phyloP scores from a whole-genome alignment of 2,329 filamentous ascomycete genomes.

The Exophiala aquamarina region DNA sequence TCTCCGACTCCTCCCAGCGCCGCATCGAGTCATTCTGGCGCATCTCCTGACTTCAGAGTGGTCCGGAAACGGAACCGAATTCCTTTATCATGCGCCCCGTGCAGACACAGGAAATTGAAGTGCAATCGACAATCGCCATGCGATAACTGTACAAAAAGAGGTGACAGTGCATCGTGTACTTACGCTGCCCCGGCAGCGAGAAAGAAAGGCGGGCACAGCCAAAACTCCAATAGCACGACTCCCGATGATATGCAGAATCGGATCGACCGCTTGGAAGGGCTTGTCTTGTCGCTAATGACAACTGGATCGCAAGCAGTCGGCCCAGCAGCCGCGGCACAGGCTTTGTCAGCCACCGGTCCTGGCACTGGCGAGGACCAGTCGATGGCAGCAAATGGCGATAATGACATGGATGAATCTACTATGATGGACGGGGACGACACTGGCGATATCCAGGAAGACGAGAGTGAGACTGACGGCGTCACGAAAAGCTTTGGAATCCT shows the following conservation, averaged over 20 bases:
- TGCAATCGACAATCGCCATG: conserved; percentile 90
- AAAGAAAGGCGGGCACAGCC: conserved; percentile 65
- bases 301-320: conserved; percentile 68
- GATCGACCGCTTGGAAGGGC: conserved; percentile 88
- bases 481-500: conserved; percentile 77
- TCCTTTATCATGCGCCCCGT: conserved; percentile 87
- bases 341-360: conserved; percentile 23
- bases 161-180: conserved; percentile 75
- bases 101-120: conserved; percentile 89
- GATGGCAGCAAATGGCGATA: conserved; percentile 35
- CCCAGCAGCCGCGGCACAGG: conserved; percentile 58
- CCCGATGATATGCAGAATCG: conserved; percentile 98
- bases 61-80: conserved; percentile 90
- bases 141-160: conserved; percentile 90
- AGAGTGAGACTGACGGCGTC: conserved; percentile 69
- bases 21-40: conserved; percentile 68
- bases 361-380: conserved; percentile 47
- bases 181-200: conserved; percentile 72
- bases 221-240: conserved; percentile 52
- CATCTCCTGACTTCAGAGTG: conserved; percentile 83
- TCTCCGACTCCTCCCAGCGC: conserved; percentile 76
- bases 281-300: conserved; percentile 93
- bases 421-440: conserved; percentile 51
- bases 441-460: conserved; percentile 58
- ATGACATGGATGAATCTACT: conserved; percentile 32